Conservation (phyloP, 2,329 filamentous ascomycete genomes). For the Endoconidiophora polonica region DNA sequence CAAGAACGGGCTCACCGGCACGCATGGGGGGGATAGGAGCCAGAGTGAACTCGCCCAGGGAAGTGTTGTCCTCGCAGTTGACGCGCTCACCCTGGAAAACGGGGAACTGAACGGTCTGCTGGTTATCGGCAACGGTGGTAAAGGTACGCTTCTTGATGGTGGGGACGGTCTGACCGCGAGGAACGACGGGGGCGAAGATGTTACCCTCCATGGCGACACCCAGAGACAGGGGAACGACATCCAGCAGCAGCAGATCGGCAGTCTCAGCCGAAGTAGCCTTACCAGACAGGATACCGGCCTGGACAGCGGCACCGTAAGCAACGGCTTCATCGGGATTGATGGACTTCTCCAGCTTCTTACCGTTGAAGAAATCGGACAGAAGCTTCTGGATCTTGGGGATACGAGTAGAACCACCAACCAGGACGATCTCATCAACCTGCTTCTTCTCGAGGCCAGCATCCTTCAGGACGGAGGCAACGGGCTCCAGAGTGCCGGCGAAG, state of each 20-base stretch:
- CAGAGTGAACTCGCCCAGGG: slow-evolving; percentile 90
- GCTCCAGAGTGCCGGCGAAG: slow-evolving; percentile 84
- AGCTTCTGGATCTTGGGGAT: slow-evolving; percentile 99
- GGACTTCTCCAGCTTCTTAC: slow-evolving; percentile 99
- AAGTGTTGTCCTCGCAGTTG: slow-evolving; percentile 98
- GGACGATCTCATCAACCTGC: slow-evolving; percentile 93
- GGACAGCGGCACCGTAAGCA: slow-evolving; percentile 94
- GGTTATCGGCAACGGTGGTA: slow-evolving; percentile 65
- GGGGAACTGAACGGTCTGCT: slow-evolving; percentile 78
- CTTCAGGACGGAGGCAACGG: slow-evolving; percentile 92
- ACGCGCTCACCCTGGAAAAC: slow-evolving; percentile 93
- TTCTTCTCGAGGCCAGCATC: slow-evolving; percentile 77
- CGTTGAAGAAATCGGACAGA: slow-evolving; percentile 95
- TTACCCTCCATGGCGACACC: slow-evolving; percentile 99
- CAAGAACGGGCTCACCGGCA: slow-evolving; percentile 88
- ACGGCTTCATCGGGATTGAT: slow-evolving; percentile 99
- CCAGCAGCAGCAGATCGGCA: slow-evolving; percentile 81
- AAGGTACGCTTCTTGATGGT: slow-evolving; percentile 77
- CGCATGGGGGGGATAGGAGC: slow-evolving; percentile 76
- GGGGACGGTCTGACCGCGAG: slow-evolving; percentile 61
- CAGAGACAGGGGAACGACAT: slow-evolving; percentile 89
- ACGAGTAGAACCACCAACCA: slow-evolving; percentile 97
- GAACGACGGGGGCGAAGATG: slow-evolving; percentile 90
- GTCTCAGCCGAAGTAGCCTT: slow-evolving; percentile 95
- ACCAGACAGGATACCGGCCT: slow-evolving; percentile 96